Conservation (phyloP, 1,284 basidiomycete species). For the Fomes fomentarius region DNA sequence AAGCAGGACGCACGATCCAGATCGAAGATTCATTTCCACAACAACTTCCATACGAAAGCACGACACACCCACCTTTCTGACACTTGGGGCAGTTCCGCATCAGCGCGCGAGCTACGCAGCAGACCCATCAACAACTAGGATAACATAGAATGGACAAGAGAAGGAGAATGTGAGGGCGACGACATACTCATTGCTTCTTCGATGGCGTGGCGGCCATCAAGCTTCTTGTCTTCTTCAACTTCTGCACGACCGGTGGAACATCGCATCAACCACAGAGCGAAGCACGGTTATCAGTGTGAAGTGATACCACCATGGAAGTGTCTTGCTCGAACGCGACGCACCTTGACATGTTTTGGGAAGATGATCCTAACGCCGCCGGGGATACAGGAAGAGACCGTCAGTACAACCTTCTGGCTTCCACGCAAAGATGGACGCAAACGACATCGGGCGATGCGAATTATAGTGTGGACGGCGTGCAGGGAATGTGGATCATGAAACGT, state of each 20-base stretch:
- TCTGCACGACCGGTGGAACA: slow-evolving; percentile 44
- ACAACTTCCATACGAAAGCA: background rate
- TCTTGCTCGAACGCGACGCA: slow-evolving; percentile 29
- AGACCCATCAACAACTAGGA: background rate
- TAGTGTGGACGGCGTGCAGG: background rate
- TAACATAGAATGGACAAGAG: background rate
- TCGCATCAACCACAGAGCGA: too few species aligned
- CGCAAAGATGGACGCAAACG: background rate
- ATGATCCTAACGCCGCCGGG: slow-evolving; percentile 60
- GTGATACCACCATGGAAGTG: background rate
- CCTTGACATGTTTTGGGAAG: slow-evolving; percentile 87
- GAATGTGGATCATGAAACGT: background rate
- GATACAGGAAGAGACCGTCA: slow-evolving; percentile 2
- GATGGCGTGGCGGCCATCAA: slow-evolving; percentile 75
- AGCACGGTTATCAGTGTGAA: slow-evolving; percentile 2
- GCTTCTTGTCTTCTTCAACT: slow-evolving; percentile 67
- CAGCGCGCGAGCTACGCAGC: slow-evolving; percentile 64
- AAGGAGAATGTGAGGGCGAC: background rate
- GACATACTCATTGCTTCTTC: slow-evolving; percentile 88
- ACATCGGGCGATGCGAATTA: background rate
- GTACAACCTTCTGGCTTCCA: slow-evolving; percentile 4
- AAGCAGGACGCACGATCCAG: background rate
- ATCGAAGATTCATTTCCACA: background rate
- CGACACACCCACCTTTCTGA: slow-evolving; percentile 55
- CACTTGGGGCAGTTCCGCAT: slow-evolving; percentile 87